These are phyloP conservation scores for Clarireedia paspali DNA, from an alignment of 2,329 filamentous ascomycete genomes.

Conservation along the genomic window DNA sequence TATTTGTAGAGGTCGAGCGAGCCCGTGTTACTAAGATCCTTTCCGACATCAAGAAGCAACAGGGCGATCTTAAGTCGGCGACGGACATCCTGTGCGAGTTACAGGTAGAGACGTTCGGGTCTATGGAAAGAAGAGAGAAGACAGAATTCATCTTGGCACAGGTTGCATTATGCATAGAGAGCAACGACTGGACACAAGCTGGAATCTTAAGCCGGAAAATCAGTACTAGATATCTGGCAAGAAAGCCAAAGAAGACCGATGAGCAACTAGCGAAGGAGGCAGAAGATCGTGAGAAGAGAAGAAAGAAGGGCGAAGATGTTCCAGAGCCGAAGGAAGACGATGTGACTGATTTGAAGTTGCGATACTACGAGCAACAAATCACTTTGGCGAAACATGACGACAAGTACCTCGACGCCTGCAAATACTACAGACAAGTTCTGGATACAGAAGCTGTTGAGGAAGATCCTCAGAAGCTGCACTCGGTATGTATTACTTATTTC, in stretches of 20 bases:
- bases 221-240: constrained; percentile 82
- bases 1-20: constrained; percentile 97
- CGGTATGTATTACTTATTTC: constrained; percentile 46
- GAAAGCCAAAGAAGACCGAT: constrained; percentile 82
- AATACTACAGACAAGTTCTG: constrained; percentile 93
- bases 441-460: constrained; percentile 94
- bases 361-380: constrained; percentile 97
- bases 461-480: constrained; percentile 75
- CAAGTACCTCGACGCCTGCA: constrained; percentile 96
- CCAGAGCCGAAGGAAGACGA: constrained; percentile 75
- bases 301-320: constrained; percentile 70
- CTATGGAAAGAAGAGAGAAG: constrained; percentile 95
- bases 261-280: constrained; percentile 87
- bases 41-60: constrained; percentile 93
- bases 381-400: constrained; percentile 90
- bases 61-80: constrained; percentile 85
- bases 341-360: constrained; percentile 91
- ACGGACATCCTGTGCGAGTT: constrained; percentile 93
- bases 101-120: constrained; percentile 97
- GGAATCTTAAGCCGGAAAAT: constrained; percentile 94
- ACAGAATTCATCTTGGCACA: constrained; percentile 97
- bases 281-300: constrained; percentile 82
- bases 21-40: constrained; percentile 91
- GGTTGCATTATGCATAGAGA: constrained; percentile 90
- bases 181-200: constrained; percentile 92